These are phyloP conservation scores for Trichosporon coremiiforme DNA, from an alignment of 1,284 basidiomycete species.

Conservation along the genomic window DNA sequence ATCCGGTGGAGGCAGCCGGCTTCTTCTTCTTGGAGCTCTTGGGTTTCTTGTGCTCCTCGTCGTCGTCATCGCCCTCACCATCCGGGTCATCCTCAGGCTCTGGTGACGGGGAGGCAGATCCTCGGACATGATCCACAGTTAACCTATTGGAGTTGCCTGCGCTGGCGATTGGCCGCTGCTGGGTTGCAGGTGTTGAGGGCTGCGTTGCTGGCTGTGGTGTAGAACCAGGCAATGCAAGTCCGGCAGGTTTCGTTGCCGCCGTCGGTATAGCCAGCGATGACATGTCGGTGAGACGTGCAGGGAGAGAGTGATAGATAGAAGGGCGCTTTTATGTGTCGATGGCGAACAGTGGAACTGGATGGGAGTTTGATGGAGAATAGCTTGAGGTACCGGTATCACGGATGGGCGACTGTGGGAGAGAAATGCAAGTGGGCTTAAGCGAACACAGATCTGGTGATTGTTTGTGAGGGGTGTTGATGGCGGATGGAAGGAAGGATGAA, in stretches of 20 bases:
- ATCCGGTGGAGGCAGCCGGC: slow-evolving; percentile 22
- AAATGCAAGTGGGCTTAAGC: neutral
- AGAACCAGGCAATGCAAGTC: slow-evolving; percentile 31
- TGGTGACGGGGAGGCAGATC: slow-evolving; percentile 33
- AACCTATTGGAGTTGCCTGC: neutral
- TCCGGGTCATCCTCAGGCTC: slow-evolving; percentile 43
- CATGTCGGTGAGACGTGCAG: slow-evolving; percentile 14
- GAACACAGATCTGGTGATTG: neutral
- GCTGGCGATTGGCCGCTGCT: slow-evolving; percentile 3
- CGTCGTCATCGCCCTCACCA: slow-evolving; percentile 45
- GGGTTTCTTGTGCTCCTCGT: slow-evolving; percentile 36
- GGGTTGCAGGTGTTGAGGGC: neutral
- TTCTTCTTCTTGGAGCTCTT: slow-evolving; percentile 39
- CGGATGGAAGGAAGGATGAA: neutral
- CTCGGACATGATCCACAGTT: neutral
- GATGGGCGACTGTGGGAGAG: neutral
- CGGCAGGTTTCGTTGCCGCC: slow-evolving; percentile 25
- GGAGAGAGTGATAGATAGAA: neutral
- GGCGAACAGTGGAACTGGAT: too few species aligned
- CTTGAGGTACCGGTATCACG: neutral
- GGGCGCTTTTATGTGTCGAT: too few species aligned
- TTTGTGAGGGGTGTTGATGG: too few species aligned
- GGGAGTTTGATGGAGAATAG: too few species aligned
- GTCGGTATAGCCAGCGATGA: slow-evolving; percentile 22
- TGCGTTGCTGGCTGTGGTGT: neutral